phyloP scores from a whole-genome alignment of 176 grass and related monocot genomes.

The Carex scoparia region DNA sequence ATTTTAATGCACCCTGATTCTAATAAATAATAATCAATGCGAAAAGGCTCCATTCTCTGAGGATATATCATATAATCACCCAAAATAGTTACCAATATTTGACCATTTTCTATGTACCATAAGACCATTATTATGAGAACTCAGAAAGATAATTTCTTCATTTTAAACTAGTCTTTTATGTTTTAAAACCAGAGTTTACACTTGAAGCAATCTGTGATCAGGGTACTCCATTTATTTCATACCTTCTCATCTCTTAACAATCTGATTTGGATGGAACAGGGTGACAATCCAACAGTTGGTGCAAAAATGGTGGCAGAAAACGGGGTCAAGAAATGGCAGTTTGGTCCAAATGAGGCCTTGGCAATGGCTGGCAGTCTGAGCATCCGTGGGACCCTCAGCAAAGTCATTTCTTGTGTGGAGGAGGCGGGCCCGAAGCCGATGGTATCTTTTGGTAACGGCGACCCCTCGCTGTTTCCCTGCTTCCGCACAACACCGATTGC shows the following conservation, averaged over 20 bases:
- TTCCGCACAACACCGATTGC: conserved; percentile 41
- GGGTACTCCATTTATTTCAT: too few relatives aligned
- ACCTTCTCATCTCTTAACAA: neutral
- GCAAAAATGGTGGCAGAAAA: neutral
- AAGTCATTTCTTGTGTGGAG: conserved; percentile 44
- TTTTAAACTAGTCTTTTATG: too few relatives aligned
- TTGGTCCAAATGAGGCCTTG: conserved; percentile 28
- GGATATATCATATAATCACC: too few relatives aligned
- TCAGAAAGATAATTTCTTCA: too few relatives aligned
- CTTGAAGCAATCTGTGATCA: too few relatives aligned
- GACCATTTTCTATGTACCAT: too few relatives aligned
- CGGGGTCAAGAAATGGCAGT: conserved; percentile 24
- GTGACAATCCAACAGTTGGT: neutral
- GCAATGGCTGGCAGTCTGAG: conserved; percentile 20
- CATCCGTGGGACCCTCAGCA: conserved; percentile 49
- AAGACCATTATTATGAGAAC: too few relatives aligned
- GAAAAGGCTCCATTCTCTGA: too few relatives aligned
- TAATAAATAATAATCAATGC: too few relatives aligned
- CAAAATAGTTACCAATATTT: too few relatives aligned
- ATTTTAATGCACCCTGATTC: too few relatives aligned
- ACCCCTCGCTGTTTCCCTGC: conserved; percentile 44
- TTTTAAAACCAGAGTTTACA: too few relatives aligned
- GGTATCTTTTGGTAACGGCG: conserved; percentile 48
- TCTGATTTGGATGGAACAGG: conserved; percentile 31
- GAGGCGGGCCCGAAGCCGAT: conserved; percentile 30